Percentiles rank a stretch among this genome's conserved stretches.
phyloP scores from a whole-genome alignment of 2,329 filamentous ascomycete species.

The Pseudogymnoascus sp. region DNA sequence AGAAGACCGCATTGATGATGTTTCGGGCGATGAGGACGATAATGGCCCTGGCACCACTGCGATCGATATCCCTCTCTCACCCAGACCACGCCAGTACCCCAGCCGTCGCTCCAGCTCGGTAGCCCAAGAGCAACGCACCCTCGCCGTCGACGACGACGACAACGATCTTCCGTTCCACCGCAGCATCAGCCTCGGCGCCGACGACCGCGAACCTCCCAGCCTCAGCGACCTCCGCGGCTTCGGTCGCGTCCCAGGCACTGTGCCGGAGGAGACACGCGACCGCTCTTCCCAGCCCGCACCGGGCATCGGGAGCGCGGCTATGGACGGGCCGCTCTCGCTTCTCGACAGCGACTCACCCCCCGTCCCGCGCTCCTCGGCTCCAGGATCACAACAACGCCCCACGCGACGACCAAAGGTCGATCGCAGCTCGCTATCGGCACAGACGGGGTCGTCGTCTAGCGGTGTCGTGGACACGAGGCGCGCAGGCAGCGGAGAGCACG shows the following conservation, averaged over 20 bases:
- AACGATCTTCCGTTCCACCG: slow-evolving; percentile 53
- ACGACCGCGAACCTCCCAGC: slow-evolving; percentile 55
- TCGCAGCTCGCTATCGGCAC: slow-evolving; percentile 10
- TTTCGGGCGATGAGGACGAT: slow-evolving; percentile 21
- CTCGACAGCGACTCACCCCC: background rate
- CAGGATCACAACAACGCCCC: background rate
- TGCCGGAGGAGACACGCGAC: slow-evolving; percentile 28
- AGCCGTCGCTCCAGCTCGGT: slow-evolving; percentile 61
- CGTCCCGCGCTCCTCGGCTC: background rate
- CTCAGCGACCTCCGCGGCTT: slow-evolving; percentile 53
- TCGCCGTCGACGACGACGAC: slow-evolving; percentile 51
- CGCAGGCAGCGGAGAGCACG: slow-evolving; percentile 27
- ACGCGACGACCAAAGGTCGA: slow-evolving; percentile 22
- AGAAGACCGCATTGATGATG: slow-evolving; percentile 20
- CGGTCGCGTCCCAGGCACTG: slow-evolving; percentile 32
- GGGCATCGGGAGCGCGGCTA: background rate
- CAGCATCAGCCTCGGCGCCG: slow-evolving; percentile 59
- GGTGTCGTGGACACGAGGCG: slow-evolving; percentile 20
- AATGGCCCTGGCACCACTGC: slow-evolving; percentile 51
- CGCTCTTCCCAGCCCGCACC: slow-evolving; percentile 26
- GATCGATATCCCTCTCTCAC: slow-evolving; percentile 67
- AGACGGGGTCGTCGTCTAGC: slow-evolving; percentile 28
- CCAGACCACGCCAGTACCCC: slow-evolving; percentile 45
- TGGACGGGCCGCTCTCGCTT: background rate
- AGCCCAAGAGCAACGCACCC: slow-evolving; percentile 50